Base-by-base conservation (phyloP, 257 asterid genomes). In the Primulina tabacum region DNA sequence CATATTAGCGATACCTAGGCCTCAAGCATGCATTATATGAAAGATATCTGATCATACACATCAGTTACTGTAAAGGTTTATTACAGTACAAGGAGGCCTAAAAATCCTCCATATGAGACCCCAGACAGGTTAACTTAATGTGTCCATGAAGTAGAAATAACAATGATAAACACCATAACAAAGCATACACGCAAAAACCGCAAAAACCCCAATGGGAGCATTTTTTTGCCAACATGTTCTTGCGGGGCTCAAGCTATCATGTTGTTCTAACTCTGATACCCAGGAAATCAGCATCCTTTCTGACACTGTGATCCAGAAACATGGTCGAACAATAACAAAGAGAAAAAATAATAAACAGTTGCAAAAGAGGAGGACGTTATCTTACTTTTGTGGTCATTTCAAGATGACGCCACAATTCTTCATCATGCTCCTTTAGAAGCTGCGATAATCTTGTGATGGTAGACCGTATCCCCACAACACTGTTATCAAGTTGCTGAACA, bases 321-420 rank as follows among this genome's bases (percentile, higher is more conserved):
- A 70, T 26, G 43, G 8, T 70, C 70, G 57, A 66, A 62, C 34
- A 56, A 52, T 35, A 58, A 43, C 65, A 73, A 50, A 20, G 60
- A 59, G 43, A 62, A 53, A 63, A 43, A 30, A 59, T 18, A 67
- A 26, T 33, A 52, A 29, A 34, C 56, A 69, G 37, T 33, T 62
- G 62, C 14, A 11, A 58, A 17, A 50, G 60, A 62, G 64, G 30
- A 60, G 32, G 64, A 75, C 43, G 56, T n/a, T 50, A 50, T 69
- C 77, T 79, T 81, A 90, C 98, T 81, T 93, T 90, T 66, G 95
- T 82, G 43, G 98, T 87, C 71, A 90, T 81, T 80, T 93, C 98
- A 73, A 93, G 98, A 82, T 93, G 98, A 52, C 98, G 96, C 98
- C 98, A 93, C 68, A 93, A 90, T 74, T 93, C 98, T 78, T 93